Conservation (phyloP, 2,329 filamentous ascomycete genomes). For the Teratosphaeria destructans region DNA sequence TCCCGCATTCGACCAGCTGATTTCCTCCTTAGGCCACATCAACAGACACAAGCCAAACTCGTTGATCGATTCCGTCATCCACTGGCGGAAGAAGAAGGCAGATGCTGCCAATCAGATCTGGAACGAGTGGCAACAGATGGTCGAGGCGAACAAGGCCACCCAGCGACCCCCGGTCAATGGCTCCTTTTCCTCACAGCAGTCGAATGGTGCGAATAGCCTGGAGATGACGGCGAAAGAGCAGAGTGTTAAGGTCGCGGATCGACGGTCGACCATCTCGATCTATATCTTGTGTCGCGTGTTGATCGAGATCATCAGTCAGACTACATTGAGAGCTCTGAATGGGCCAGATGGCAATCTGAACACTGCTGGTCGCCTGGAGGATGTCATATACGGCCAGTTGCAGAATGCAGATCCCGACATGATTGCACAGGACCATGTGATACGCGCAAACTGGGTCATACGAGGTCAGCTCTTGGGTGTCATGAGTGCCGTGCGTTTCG, state of each 20-base stretch:
- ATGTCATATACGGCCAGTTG: constrained; percentile 92
- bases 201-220: background rate
- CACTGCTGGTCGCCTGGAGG: constrained; percentile 88
- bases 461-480: constrained; percentile 89
- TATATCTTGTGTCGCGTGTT: constrained; percentile 91
- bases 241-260: constrained; percentile 43
- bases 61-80: constrained; percentile 93
- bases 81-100: constrained; percentile 94
- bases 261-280: constrained; percentile 85
- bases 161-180: constrained; percentile 13
- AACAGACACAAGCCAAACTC: constrained; percentile 89
- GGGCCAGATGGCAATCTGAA: constrained; percentile 51
- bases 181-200: background rate
- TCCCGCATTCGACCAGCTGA: constrained; percentile 82
- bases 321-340: constrained; percentile 62
- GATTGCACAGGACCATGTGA: constrained; percentile 64
- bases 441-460: constrained; percentile 89
- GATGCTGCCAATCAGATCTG: constrained; percentile 54
- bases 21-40: constrained; percentile 86
- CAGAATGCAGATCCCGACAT: constrained; percentile 80
- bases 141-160: constrained; percentile 13
- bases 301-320: constrained; percentile 88
- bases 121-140: constrained; percentile 19
- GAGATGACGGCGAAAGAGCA: constrained; percentile 16
- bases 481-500: constrained; percentile 89